Percentiles rank a stretch among this genome's conserved stretches.
Evolutionary conservation across 768 basidiomycete genomes (phyloP).

Genomic region (Tylopilus cervinicoccineus): DNA sequence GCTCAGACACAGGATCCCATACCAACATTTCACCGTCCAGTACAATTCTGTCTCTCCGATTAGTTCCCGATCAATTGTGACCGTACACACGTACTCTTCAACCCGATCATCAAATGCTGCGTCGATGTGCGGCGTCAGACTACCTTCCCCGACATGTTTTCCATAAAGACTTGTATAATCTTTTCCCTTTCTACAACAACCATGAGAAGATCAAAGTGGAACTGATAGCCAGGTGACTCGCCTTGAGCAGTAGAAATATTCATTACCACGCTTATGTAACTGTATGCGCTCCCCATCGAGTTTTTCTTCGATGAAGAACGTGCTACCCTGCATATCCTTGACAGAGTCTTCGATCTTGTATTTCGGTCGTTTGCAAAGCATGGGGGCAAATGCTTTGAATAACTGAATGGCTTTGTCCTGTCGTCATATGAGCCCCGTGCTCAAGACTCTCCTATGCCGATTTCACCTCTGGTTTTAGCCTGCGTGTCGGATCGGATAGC

Average conservation of each 20-base stretch:
- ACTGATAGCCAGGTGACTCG: constrained; percentile 25
- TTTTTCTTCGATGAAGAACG: constrained; percentile 95
- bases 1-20: constrained; percentile 88
- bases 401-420: constrained; percentile 84
- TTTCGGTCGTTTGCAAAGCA: constrained; percentile 89
- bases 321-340: constrained; percentile 71
- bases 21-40: constrained; percentile 99
- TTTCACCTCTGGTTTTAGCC: constrained; percentile 57
- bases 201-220: neutral
- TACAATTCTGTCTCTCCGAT: constrained; percentile 59
- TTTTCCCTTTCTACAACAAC: constrained; percentile 69
- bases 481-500: constrained; percentile 69
- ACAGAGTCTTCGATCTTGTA: constrained; percentile 79
- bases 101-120: constrained; percentile 70
- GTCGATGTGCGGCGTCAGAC: constrained; percentile 84
- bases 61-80: constrained; percentile 1
- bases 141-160: constrained; percentile 73
- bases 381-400: constrained; percentile 87
- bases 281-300: constrained; percentile 97
- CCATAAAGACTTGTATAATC: constrained; percentile 93
- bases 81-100: constrained; percentile 59
- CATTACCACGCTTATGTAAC: constrained; percentile 86
- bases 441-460: no score
- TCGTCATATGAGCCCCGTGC: constrained; percentile 3
- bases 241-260: constrained; percentile 93